phyloP scores from a whole-genome alignment of 1,284 basidiomycete genomes.

The Xerocomus nothofagi region DNA sequence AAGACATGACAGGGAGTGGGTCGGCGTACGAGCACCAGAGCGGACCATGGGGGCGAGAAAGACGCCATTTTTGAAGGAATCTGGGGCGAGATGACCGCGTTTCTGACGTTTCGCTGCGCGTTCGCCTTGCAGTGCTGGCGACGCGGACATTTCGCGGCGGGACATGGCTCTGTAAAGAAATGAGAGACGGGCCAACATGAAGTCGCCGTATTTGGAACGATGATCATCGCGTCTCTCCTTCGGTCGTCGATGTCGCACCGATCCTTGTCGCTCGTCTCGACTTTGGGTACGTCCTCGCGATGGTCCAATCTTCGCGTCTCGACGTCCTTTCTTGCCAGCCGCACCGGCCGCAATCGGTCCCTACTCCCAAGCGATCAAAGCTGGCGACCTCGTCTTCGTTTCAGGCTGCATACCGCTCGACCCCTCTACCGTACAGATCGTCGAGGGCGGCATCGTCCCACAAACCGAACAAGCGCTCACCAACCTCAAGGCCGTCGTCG shows the following conservation, averaged over 20 bases:
- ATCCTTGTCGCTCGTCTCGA: constrained; percentile 55
- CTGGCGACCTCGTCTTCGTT: constrained; percentile 83
- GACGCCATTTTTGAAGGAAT: constrained; percentile 78
- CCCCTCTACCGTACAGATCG: constrained; percentile 73
- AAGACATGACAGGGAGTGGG: not conserved
- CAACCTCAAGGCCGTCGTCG: constrained; percentile 84
- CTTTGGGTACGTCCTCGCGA: constrained; percentile 41
- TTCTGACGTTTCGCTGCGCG: constrained; percentile 56
- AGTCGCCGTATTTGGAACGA: too few species aligned
- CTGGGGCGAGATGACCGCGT: constrained; percentile 55
- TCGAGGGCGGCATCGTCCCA: constrained; percentile 77
- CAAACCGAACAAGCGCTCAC: constrained; percentile 86
- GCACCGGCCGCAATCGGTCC: constrained; percentile 89
- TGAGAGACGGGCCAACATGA: constrained; percentile 8
- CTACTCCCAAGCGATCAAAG: constrained; percentile 87
- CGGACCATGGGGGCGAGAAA: constrained; percentile 96
- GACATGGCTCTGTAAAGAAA: constrained; percentile 41
- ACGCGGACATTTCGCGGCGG: constrained; percentile 51
- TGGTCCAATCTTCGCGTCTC: not conserved
- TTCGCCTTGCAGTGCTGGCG: constrained; percentile 42
- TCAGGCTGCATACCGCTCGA: constrained; percentile 91
- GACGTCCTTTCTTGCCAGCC: constrained; percentile 42
- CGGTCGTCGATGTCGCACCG: constrained; percentile 53
- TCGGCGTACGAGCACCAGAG: constrained; percentile 77
- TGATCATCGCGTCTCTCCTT: constrained; percentile 1